Conservation (phyloP, 1,284 basidiomycete genomes). For the Apiotrichum siamense region DNA sequence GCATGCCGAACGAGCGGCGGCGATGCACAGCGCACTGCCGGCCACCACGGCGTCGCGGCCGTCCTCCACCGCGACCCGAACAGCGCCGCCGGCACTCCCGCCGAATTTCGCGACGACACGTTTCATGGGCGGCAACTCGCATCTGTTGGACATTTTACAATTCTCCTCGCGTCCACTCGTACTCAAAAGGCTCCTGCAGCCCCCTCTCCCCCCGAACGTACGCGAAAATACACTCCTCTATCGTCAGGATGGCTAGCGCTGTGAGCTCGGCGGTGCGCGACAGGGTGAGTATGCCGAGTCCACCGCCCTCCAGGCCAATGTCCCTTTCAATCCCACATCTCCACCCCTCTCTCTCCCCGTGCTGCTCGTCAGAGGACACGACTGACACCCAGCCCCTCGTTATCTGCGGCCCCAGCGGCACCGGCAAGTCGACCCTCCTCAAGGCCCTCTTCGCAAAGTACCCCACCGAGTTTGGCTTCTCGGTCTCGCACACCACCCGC, state of each 20-base stretch:
- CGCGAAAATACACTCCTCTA: not conserved
- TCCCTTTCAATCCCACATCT: too few relatives aligned
- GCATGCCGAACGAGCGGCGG: too few relatives aligned
- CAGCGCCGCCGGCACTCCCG: too few relatives aligned
- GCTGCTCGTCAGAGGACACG: not conserved
- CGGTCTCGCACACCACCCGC: slow-evolving; percentile 93
- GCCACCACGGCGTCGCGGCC: too few relatives aligned
- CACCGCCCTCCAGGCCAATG: not conserved
- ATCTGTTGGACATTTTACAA: too few relatives aligned
- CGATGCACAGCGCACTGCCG: too few relatives aligned
- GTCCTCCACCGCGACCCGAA: too few relatives aligned
- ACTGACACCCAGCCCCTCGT: slow-evolving; percentile 59
- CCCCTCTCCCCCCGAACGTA: not conserved
- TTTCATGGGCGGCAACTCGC: too few relatives aligned
- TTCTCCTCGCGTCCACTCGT: too few relatives aligned
- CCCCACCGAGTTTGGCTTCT: slow-evolving; percentile 86
- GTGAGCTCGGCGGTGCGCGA: not conserved
- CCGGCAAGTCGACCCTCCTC: slow-evolving; percentile 90
- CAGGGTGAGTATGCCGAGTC: not conserved
- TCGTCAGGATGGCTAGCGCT: not conserved
- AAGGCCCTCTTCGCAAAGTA: slow-evolving; percentile 73
- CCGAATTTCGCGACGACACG: too few relatives aligned
- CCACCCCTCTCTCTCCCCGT: too few relatives aligned
- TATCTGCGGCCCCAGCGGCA: slow-evolving; percentile 78
- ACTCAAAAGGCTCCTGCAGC: too few relatives aligned